These are phyloP conservation scores for Coemansia linderi DNA, from an alignment of 371 early-diverging fungal species.

Conservation along the genomic window DNA sequence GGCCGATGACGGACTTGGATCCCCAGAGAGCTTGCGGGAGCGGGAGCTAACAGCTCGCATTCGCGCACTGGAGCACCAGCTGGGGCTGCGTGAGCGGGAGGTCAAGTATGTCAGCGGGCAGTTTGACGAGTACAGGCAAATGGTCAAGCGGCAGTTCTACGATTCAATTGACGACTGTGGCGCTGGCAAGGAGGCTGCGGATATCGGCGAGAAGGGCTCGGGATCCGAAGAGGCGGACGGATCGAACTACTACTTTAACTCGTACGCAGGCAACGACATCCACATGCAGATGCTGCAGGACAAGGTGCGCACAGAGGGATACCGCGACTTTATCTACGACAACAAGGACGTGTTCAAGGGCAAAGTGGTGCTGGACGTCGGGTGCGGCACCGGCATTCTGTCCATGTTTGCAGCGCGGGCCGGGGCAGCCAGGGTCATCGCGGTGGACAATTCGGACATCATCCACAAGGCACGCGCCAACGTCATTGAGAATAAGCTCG, in stretches of 20 bases:
- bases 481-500: conserved; percentile 82
- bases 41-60: conserved; percentile 60
- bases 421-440: conserved; percentile 88
- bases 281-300: conserved; percentile 90
- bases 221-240: conserved; percentile 2
- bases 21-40: conserved; percentile 62
- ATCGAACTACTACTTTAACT: conserved; percentile 88
- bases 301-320: conserved; percentile 89
- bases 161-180: conserved; percentile 56
- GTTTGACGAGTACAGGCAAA: conserved; percentile 68
- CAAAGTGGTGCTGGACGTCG: conserved; percentile 96
- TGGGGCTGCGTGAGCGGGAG: conserved; percentile 59
- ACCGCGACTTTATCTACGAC: conserved; percentile 89
- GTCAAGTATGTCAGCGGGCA: conserved; percentile 58
- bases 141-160: conserved; percentile 73
- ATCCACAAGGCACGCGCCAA: conserved; percentile 89
- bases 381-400: conserved; percentile 96
- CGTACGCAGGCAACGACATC: conserved; percentile 89
- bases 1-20: conserved; percentile 35
- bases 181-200: not conserved
- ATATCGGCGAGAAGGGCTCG: not conserved
- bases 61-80: conserved; percentile 55
- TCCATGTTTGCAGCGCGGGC: conserved; percentile 98
- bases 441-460: conserved; percentile 96
- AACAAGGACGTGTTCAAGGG: conserved; percentile 92